These are phyloP conservation scores for Pythium oligandrum DNA, from an alignment of 352 stramenopile species.

Conservation along the genomic window DNA sequence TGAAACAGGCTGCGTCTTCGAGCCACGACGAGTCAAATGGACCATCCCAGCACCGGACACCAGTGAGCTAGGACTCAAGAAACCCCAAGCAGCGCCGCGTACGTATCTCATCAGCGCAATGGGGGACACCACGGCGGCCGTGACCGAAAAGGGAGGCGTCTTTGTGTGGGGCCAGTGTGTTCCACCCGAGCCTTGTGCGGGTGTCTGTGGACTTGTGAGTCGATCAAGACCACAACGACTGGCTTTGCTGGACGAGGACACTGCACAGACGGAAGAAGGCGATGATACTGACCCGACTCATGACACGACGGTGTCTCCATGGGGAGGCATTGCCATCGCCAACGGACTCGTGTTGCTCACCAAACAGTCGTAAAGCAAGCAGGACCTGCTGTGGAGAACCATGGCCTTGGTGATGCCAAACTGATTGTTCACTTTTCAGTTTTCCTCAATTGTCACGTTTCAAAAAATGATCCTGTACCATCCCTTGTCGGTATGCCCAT, in stretches of 20 bases:
- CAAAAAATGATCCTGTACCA: too few species aligned
- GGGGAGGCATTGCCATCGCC: constrained; percentile 41
- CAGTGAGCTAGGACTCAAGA: background rate
- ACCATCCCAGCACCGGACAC: constrained; percentile 1
- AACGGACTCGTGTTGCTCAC: constrained; percentile 39
- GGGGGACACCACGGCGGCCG: constrained; percentile 22
- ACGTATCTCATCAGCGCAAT: constrained; percentile 19
- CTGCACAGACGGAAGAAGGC: background rate
- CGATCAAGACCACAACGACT: constrained; percentile 13
- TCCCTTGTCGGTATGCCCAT: too few species aligned
- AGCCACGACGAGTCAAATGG: constrained; percentile 17
- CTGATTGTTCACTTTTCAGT: background rate
- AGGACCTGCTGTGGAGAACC: background rate
- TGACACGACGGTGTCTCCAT: constrained; percentile 9
- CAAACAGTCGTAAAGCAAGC: background rate
- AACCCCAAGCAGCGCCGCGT: background rate
- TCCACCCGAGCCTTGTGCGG: background rate
- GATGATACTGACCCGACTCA: background rate
- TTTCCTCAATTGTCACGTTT: too few species aligned
- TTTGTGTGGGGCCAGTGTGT: constrained; percentile 25
- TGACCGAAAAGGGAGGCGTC: constrained; percentile 17
- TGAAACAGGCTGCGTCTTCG: constrained; percentile 14
- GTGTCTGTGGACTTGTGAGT: constrained; percentile 11
- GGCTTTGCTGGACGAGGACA: background rate
- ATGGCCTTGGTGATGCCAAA: background rate